phyloP scores from a whole-genome alignment of 495 filamentous ascomycete species.

The Xylaria castorea region DNA sequence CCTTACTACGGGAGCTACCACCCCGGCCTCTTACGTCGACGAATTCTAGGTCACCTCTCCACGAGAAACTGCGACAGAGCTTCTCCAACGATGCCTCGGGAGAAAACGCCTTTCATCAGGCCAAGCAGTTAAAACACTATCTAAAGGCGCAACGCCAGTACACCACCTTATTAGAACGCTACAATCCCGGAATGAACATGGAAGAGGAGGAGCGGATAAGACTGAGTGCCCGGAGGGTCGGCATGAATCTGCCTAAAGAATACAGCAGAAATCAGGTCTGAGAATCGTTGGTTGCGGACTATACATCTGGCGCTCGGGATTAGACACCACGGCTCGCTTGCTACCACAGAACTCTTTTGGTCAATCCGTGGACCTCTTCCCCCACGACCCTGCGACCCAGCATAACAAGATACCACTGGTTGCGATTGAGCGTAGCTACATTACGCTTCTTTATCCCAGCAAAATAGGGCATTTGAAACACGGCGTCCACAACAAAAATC shows the following conservation, averaged over 20 bases:
- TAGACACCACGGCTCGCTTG: not conserved
- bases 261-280: conserved; percentile 35
- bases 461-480: not conserved
- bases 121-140: conserved; percentile 80
- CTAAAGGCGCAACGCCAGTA: conserved; percentile 84
- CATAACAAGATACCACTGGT: not conserved
- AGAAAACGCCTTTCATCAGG: conserved; percentile 59
- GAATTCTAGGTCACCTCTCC: conserved; percentile 62
- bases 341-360: not conserved
- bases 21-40: conserved; percentile 62
- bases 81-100: conserved; percentile 45
- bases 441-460: not conserved
- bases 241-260: conserved; percentile 80
- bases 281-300: not conserved
- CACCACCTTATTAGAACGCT: conserved; percentile 78
- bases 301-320: not conserved
- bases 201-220: conserved; percentile 83
- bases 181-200: conserved; percentile 89
- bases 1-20: conserved; percentile 89
- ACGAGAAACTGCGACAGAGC: conserved; percentile 65
- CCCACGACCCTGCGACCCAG: not conserved
- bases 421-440: not conserved
- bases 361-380: not conserved
- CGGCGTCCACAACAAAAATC: not conserved
- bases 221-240: conserved; percentile 84